Percentiles rank a stretch among this genome's conserved stretches.
phyloP scores from a whole-genome alignment of 176 grass and related monocot species.

The Oryza rufipogon region DNA sequence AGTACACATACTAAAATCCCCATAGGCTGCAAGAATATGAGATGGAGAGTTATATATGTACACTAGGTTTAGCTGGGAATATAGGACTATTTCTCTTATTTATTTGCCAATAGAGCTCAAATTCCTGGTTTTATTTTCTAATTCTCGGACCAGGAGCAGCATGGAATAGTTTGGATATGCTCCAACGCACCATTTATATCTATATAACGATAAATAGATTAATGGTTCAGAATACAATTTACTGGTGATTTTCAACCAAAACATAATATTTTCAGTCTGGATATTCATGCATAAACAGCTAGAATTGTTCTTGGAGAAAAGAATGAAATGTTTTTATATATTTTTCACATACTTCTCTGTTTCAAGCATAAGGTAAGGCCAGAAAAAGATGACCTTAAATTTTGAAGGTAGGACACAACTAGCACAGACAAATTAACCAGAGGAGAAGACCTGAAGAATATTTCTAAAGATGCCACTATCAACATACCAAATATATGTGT shows the following conservation, averaged over 20 bases:
- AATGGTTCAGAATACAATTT: not conserved
- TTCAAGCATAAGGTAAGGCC: conserved; percentile 17
- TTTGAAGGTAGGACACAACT: not conserved
- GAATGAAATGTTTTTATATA: not conserved
- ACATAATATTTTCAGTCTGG: not conserved
- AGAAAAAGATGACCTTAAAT: not conserved
- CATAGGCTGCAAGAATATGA: not conserved
- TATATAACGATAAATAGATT: not conserved
- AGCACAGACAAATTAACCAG: not conserved
- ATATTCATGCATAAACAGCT: conserved; percentile 13
- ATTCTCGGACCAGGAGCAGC: not conserved
- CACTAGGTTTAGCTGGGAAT: too few relatives aligned
- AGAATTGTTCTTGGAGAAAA: not conserved
- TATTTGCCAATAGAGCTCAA: not conserved
- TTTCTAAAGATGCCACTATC: not conserved
- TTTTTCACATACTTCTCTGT: conserved; percentile 21
- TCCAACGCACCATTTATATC: not conserved
- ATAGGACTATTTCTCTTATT: not conserved
- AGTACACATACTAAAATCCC: not conserved
- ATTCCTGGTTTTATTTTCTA: not conserved
- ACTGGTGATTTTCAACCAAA: not conserved
- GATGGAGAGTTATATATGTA: not conserved
- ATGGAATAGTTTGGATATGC: not conserved
- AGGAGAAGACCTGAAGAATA: not conserved
- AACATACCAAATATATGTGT: conserved; percentile 5